Conservation (phyloP, 495 filamentous ascomycete genomes). For the Hypoxylon fragiforme region DNA sequence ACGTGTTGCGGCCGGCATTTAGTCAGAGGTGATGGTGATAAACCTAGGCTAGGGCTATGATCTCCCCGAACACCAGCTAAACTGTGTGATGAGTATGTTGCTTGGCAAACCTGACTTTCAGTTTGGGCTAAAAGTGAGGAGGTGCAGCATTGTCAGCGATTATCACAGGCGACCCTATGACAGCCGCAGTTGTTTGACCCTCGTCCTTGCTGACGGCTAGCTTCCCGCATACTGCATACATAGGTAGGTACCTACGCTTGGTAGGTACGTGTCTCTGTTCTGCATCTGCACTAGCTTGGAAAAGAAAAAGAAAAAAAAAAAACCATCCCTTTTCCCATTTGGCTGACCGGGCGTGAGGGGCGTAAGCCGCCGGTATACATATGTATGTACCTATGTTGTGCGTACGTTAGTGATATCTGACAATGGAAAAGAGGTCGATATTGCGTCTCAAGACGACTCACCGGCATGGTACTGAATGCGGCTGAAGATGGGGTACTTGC, state of each 20-base stretch:
- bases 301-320: conserved; percentile 4
- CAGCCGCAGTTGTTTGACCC: conserved; percentile 11
- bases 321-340: neutral
- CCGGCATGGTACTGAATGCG: too few species aligned
- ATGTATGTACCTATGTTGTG: neutral
- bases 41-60: neutral
- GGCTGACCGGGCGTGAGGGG: conserved; percentile 2
- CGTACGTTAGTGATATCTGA: neutral
- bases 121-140: conserved; percentile 1
- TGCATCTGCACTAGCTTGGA: conserved; percentile 22
- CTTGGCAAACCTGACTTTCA: conserved; percentile 17
- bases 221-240: conserved; percentile 16
- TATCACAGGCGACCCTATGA: conserved; percentile 24
- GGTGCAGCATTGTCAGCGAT: conserved; percentile 14
- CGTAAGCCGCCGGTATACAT: neutral
- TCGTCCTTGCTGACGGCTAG: conserved; percentile 15
- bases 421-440: neutral
- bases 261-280: too few species aligned
- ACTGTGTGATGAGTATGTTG: neutral
- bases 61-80: neutral
- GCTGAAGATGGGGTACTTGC: neutral
- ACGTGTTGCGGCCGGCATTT: conserved; percentile 8
- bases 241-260: too few species aligned
- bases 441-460: too few species aligned
- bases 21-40: neutral